Conservation (phyloP, 2,329 filamentous ascomycete genomes). For the Trichoderma simmonsii region DNA sequence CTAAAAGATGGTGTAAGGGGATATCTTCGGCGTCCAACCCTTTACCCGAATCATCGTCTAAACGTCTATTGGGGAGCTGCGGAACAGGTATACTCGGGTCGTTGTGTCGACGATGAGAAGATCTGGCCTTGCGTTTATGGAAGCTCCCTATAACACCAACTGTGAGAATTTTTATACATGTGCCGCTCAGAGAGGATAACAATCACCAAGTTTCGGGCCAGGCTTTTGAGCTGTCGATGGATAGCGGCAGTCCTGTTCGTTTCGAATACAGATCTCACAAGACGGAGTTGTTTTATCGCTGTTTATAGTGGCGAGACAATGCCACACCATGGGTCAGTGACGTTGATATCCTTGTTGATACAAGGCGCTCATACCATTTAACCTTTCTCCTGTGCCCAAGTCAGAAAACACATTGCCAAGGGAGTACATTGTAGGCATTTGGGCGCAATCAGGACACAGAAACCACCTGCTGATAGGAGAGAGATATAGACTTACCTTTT, state of each 20-base stretch:
- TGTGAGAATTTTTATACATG: not conserved
- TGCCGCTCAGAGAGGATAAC: fast-evolving
- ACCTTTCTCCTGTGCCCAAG: not conserved
- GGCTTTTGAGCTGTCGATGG: not conserved
- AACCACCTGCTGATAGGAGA: not conserved
- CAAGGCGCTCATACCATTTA: not conserved
- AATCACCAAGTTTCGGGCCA: not conserved
- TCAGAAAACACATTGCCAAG: not conserved
- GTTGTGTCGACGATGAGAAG: not conserved
- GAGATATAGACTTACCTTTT: not conserved
- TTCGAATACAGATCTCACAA: not conserved
- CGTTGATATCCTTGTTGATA: not conserved
- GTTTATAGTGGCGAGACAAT: not conserved
- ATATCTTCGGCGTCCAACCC: not conserved
- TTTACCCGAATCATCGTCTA: not conserved
- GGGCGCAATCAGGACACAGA: not conserved
- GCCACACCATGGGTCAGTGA: not conserved
- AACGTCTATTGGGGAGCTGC: not conserved
- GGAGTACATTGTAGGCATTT: not conserved
- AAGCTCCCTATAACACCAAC: not conserved
- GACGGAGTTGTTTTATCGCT: not conserved
- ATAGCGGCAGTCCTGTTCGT: not conserved
- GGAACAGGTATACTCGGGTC: not conserved
- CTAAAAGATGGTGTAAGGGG: not conserved
- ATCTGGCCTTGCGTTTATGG: not conserved